Conservation (phyloP, 1,284 basidiomycete genomes). For the Peniophora sp. region DNA sequence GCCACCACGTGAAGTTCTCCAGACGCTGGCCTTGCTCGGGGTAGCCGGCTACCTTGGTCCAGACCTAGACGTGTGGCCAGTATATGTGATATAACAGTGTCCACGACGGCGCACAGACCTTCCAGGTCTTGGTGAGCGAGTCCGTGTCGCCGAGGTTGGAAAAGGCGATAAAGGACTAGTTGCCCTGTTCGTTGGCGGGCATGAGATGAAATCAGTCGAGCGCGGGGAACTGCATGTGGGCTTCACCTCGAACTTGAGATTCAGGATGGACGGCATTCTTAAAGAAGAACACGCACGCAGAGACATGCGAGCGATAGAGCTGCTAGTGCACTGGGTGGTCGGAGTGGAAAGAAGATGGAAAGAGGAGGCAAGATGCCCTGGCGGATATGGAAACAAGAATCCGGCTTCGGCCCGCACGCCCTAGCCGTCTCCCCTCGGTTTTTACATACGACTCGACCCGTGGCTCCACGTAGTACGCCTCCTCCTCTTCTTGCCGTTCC, state of each 20-base stretch:
- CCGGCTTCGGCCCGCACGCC: too few relatives aligned
- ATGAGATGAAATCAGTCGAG: neutral
- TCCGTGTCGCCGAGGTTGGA: conserved; percentile 77
- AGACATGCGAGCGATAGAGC: too few relatives aligned
- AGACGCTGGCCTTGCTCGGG: conserved; percentile 80
- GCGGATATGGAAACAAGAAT: too few relatives aligned
- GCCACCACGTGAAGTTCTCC: conserved; percentile 80
- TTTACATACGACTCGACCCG: too few relatives aligned
- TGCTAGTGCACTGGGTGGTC: too few relatives aligned
- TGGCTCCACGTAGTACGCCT: too few relatives aligned
- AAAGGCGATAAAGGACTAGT: conserved; percentile 73
- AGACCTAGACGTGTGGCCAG: conserved; percentile 45
- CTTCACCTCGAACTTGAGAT: conserved; percentile 78
- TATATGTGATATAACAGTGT: neutral
- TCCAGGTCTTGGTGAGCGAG: conserved; percentile 83
- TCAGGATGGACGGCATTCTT: conserved; percentile 72
- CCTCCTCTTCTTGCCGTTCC: too few relatives aligned
- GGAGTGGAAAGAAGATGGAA: too few relatives aligned
- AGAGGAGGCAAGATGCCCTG: too few relatives aligned
- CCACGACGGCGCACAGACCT: conserved; percentile 35
- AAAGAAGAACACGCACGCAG: too few relatives aligned
- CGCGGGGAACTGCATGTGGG: conserved; percentile 1
- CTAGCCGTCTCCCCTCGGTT: too few relatives aligned
- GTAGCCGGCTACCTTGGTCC: conserved; percentile 78
- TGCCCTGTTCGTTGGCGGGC: neutral